These are phyloP conservation scores for Fusarium dlaminii DNA, from an alignment of 2,329 filamentous ascomycete genomes.

Conservation along the genomic window DNA sequence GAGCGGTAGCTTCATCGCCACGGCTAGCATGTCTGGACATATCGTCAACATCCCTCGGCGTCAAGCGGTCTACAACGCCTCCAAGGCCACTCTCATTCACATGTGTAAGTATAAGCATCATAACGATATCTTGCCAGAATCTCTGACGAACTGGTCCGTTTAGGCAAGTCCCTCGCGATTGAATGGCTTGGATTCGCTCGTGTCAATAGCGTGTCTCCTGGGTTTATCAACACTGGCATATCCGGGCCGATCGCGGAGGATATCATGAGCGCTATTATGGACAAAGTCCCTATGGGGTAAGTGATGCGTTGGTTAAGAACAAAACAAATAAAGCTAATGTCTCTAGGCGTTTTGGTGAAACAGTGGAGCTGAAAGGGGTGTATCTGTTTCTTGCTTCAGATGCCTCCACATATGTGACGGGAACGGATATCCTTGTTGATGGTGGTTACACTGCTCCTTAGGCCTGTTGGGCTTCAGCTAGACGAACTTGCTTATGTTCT, in stretches of 20 bases:
- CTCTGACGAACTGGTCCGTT: not conserved
- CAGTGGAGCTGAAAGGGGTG: not conserved
- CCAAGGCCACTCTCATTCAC: not conserved
- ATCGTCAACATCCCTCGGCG: not conserved
- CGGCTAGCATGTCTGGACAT: not conserved
- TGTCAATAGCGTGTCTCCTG: not conserved
- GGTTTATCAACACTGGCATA: not conserved
- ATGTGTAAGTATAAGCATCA: not conserved
- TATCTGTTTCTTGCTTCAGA: not conserved
- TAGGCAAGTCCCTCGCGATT: not conserved
- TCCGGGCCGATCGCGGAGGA: not conserved
- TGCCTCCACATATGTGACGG: not conserved
- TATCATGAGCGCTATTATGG: not conserved
- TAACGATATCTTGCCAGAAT: accelerated
- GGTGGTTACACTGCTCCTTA: not conserved
- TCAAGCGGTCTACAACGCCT: not conserved
- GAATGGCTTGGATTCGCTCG: not conserved
- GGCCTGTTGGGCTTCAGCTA: not conserved
- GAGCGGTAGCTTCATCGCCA: not conserved
- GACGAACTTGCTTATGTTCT: not conserved
- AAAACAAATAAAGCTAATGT: accelerated
- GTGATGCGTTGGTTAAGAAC: accelerated
- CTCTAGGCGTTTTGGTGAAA: not conserved
- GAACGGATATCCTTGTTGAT: not conserved
- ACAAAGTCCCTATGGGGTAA: not conserved